Percentiles rank a stretch among this genome's conserved stretches.
Conservation (phyloP, 1,139 yeast genomes). For the Pichia sp. region DNA sequence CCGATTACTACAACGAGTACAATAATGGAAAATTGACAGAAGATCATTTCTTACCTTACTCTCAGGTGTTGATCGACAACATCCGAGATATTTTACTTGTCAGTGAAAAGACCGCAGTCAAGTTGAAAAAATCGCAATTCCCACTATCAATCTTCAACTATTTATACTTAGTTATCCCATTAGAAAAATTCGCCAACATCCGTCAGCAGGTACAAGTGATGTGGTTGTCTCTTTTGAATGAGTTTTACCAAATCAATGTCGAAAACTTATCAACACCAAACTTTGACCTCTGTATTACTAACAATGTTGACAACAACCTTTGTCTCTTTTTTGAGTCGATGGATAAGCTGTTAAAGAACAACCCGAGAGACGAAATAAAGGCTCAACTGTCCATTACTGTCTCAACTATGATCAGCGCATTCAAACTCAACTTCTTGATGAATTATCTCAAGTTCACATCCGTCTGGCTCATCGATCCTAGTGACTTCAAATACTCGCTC, state of each 20-base stretch:
- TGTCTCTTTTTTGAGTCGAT: slow-evolving; percentile 28
- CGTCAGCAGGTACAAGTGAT: slow-evolving; percentile 19
- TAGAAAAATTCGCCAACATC: slow-evolving; percentile 22
- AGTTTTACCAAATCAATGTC: slow-evolving; percentile 20
- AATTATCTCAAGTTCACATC: slow-evolving; percentile 23
- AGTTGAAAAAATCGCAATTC: slow-evolving; percentile 25
- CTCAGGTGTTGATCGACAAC: slow-evolving; percentile 24
- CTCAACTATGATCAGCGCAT: slow-evolving; percentile 14
- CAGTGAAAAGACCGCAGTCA: slow-evolving; percentile 22
- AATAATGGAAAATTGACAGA: slow-evolving; percentile 6
- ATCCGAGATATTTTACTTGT: slow-evolving; percentile 24
- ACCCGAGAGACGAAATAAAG: slow-evolving; percentile 18
- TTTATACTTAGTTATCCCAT: slow-evolving; percentile 26
- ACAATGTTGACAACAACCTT: slow-evolving; percentile 28
- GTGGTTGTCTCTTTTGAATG: slow-evolving; percentile 25
- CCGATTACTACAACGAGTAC: slow-evolving; percentile 21
- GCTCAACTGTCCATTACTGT: slow-evolving; percentile 18
- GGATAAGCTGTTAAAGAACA: slow-evolving; percentile 15
- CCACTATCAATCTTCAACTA: slow-evolving; percentile 23
- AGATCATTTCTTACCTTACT: slow-evolving; percentile 17
- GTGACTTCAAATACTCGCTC: slow-evolving; percentile 21
- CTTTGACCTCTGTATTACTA: slow-evolving; percentile 29
- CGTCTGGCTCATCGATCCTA: slow-evolving; percentile 22
- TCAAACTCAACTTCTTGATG: slow-evolving; percentile 26
- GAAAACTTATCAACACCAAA: slow-evolving; percentile 26